Conservation (phyloP, 2,329 filamentous ascomycete genomes). For the Cadophora malorum region DNA sequence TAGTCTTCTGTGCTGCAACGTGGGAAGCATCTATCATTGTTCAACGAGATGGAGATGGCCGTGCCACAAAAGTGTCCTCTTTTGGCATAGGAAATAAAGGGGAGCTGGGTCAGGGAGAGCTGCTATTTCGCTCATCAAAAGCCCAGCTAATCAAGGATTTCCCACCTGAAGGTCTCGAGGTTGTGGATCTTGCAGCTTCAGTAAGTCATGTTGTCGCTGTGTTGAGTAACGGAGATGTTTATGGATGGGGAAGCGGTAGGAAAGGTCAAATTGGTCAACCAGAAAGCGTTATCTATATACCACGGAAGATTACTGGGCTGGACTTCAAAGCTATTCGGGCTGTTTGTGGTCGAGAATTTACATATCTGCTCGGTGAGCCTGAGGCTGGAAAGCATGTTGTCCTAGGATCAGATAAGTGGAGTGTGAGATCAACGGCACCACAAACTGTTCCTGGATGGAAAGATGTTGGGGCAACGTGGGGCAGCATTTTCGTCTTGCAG, state of each 20-base stretch:
- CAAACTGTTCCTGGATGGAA: constrained; percentile 62
- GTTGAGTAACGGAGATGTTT: constrained; percentile 76
- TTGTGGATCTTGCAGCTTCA: constrained; percentile 72
- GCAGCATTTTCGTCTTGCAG: constrained; percentile 75
- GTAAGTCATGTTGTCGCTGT: constrained; percentile 81
- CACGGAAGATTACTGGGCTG: constrained; percentile 64
- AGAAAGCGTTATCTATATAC: constrained; percentile 59
- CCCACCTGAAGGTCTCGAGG: constrained; percentile 62
- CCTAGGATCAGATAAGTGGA: constrained; percentile 79
- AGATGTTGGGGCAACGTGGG: constrained; percentile 81
- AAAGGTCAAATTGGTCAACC: constrained; percentile 81
- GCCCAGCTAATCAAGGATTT: constrained; percentile 64
- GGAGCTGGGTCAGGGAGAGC: constrained; percentile 70
- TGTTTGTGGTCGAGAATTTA: constrained; percentile 86
- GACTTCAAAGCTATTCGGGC: constrained; percentile 69
- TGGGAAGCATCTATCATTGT: constrained; percentile 79
- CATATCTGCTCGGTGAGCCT: constrained; percentile 68
- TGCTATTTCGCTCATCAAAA: constrained; percentile 56
- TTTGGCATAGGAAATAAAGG: constrained; percentile 73
- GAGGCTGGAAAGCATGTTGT: constrained; percentile 66
- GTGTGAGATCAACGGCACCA: constrained; percentile 65
- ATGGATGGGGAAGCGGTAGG: constrained; percentile 86
- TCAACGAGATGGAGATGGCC: constrained; percentile 51
- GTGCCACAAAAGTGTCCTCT: constrained; percentile 60
- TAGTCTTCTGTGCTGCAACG: constrained; percentile 68